Percentiles rank a stretch among this genome's conserved stretches.
Evolutionary conservation across 495 filamentous ascomycete genomes (phyloP).

Genomic region (Aspergillus heteromorphus): DNA sequence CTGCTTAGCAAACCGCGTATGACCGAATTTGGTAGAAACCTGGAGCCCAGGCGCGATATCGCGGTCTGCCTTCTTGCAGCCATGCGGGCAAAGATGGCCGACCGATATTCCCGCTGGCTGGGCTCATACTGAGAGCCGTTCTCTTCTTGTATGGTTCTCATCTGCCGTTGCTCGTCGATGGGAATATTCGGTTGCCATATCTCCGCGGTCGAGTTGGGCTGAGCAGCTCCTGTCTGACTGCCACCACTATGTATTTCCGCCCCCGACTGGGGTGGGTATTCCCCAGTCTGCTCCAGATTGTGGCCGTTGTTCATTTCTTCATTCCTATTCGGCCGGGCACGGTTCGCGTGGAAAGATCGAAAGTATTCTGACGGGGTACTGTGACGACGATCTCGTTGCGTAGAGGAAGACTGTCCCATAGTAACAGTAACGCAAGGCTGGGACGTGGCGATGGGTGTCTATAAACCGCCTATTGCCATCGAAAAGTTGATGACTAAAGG

Average conservation of each 20-base stretch:
- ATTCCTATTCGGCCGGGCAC: constrained; percentile 28
- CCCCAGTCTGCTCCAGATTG: constrained; percentile 25
- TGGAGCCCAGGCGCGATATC: constrained; percentile 47
- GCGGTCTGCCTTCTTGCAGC: constrained; percentile 45
- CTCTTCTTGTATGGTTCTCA: constrained; percentile 35
- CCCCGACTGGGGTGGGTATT: constrained; percentile 15
- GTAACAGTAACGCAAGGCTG: constrained; percentile 24
- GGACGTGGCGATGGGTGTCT: constrained; percentile 16
- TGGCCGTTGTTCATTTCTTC: constrained; percentile 39
- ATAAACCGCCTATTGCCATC: constrained; percentile 32
- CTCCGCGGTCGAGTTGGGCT: constrained; percentile 10
- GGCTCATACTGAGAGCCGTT: constrained; percentile 20
- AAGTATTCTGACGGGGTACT: constrained; percentile 19
- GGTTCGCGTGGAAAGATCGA: constrained; percentile 18
- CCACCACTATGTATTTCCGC: constrained; percentile 14
- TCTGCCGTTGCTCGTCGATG: constrained; percentile 20
- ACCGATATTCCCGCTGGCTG: constrained; percentile 27
- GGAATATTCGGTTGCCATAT: constrained; percentile 20
- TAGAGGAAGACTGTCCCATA: constrained; percentile 48
- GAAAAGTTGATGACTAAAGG: constrained; percentile 18
- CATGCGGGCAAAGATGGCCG: constrained; percentile 35
- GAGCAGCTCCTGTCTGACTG: constrained; percentile 10
- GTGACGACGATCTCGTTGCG: constrained; percentile 34
- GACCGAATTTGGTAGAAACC: constrained; percentile 46
- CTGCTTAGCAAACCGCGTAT: constrained; percentile 40